A percentile compares a stretch with the other conserved stretches of the same genome.
Evolutionary conservation across 2,329 filamentous ascomycete genomes (phyloP).

Genomic region (Penicillium sp.): DNA sequence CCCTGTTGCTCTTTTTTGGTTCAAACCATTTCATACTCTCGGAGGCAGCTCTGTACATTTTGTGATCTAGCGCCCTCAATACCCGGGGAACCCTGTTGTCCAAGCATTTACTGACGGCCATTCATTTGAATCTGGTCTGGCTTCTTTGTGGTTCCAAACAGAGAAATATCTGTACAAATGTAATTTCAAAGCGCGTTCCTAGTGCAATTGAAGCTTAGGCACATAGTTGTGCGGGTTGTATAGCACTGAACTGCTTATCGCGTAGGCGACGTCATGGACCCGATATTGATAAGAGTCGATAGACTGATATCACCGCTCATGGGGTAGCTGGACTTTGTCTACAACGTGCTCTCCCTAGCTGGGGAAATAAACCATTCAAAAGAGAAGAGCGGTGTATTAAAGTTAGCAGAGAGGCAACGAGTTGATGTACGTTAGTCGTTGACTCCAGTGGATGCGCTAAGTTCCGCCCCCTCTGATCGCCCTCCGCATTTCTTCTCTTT

Average conservation of each 20-base stretch:
- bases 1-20: conserved; percentile 7
- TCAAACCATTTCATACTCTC: conserved; percentile 5
- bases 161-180: not conserved
- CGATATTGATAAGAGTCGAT: too few relatives aligned
- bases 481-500: not conserved
- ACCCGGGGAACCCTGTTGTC: not conserved
- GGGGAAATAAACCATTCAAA: too few relatives aligned
- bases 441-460: conserved; percentile 5
- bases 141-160: not conserved
- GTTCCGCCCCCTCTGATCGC: conserved; percentile 5
- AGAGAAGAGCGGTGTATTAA: not conserved
- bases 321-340: not conserved
- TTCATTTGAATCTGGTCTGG: conserved; percentile 3
- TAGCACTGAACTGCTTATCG: not conserved
- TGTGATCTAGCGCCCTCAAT: conserved; percentile 15
- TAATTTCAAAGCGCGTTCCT: not conserved
- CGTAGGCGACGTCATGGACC: not conserved
- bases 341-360: not conserved
- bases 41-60: conserved; percentile 18
- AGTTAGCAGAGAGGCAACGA: not conserved
- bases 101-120: conserved; percentile 7
- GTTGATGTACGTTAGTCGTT: too few relatives aligned
- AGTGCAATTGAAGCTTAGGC: too few relatives aligned
- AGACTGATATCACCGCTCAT: not conserved
- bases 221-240: too few relatives aligned